Evolutionary conservation across 768 basidiomycete genomes (phyloP).

Genomic region (Plicaturopsis crispa): DNA sequence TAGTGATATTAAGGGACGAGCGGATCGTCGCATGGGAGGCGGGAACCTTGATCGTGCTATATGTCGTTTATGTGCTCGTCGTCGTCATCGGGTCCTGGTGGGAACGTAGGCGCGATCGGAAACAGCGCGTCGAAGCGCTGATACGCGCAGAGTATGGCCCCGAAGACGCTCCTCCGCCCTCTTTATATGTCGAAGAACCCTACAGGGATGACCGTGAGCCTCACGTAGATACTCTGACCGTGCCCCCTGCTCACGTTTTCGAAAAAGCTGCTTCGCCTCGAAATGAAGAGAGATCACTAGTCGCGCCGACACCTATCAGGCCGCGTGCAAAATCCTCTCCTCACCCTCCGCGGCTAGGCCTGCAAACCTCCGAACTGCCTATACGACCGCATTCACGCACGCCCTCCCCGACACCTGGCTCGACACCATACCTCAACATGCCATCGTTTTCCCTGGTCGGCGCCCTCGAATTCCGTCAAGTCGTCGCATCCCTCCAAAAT

Average conservation of each 20-base stretch:
- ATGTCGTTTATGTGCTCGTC: slow-evolving; percentile 66
- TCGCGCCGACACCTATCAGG: slow-evolving; percentile 26
- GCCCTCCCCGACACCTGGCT: slow-evolving; percentile 37
- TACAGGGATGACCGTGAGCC: slow-evolving; percentile 60
- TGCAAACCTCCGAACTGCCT: slow-evolving; percentile 34
- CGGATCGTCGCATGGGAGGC: slow-evolving; percentile 70
- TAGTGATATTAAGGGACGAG: slow-evolving; percentile 74
- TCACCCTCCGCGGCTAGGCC: slow-evolving; percentile 24
- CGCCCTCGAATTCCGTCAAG: slow-evolving; percentile 91
- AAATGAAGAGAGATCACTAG: slow-evolving; percentile 5
- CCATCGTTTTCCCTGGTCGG: slow-evolving; percentile 90
- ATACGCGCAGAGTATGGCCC: slow-evolving; percentile 53
- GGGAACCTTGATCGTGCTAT: slow-evolving; percentile 58
- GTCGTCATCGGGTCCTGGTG: slow-evolving; percentile 80
- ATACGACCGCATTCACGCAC: slow-evolving; percentile 37
- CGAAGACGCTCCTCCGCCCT: slow-evolving; percentile 28
- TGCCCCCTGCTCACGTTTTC: slow-evolving; percentile 1
- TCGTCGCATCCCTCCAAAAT: slow-evolving; percentile 71
- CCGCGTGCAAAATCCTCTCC: slow-evolving; percentile 31
- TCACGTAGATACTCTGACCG: slow-evolving; percentile 8
- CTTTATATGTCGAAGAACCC: slow-evolving; percentile 33
- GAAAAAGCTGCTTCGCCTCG: neutral
- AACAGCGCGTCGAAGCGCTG: slow-evolving; percentile 38
- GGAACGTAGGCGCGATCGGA: slow-evolving; percentile 46
- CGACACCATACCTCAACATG: slow-evolving; percentile 30